Evolutionary conservation across 176 grass and related monocot genomes (phyloP), one percentile per base, ranked within the genome.

Genomic region (Carex myosuroides): DNA sequence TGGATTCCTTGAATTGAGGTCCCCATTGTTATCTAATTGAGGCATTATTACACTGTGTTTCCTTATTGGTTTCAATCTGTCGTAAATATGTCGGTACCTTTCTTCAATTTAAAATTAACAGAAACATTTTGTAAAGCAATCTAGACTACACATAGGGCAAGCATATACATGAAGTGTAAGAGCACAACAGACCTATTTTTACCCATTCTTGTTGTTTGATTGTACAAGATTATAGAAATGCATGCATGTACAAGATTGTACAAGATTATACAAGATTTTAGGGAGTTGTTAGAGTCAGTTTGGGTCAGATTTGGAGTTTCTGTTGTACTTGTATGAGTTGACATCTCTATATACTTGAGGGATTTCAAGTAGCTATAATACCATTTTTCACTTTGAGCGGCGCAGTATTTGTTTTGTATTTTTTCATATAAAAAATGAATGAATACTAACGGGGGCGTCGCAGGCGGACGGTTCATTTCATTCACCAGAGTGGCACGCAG

Each of bases 401-500:
- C 52, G 6, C 14, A 3, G 5, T 29, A 29, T 65, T 13, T 83
- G 9, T 61, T 39, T 9, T 48, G 30, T 87, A 73, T 33, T 53
- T 84, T 70, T 54, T 26, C 48, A 54, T 65, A 29, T 21, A 46
- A 66, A 44, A 67, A 62, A 44, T 84, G 75, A 63, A 87, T 81
- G 86, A 90, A 93, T 94, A 93, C 93, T 99, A 99, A 99, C 88
- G 80, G 88, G 97, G 87, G 65, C 91, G 89, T 94, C 91, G 24
- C 93, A 99, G 97, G 90, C 88, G 88, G 97, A 99, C 89, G 97
- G 97, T 93, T 96, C 97, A 94, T 99, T 99, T 96, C 97, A 99
- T 99, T 99, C 97, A 95, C 97, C 97, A 96, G 97, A 95, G 91
- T 99, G 97, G 97, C 97, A 99, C 86, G 97, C 97, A 87, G 97